Base-by-base conservation (phyloP, 805 yeast species). In the Zygosaccharomyces bisporus region DNA sequence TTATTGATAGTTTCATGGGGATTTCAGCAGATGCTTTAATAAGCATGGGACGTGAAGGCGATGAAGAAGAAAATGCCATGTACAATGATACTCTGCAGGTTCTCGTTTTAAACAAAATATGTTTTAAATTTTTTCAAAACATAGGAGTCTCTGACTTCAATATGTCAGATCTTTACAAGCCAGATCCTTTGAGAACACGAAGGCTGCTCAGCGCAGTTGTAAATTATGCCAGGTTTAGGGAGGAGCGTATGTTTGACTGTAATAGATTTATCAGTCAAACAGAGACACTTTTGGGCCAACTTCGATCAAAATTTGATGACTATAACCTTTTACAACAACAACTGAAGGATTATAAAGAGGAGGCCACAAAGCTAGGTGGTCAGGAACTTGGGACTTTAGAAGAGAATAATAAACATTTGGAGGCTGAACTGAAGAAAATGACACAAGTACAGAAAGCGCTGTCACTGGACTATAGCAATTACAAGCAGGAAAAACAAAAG, bases 211-310 rank as follows among this genome's bases (percentile, higher is more conserved):
- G 95, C 59, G 93, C 93, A 0, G 80, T 88, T 39, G 84, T 88
- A 17, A 89, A 89, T 60, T 89, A 79, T 70, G 95, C 95, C 1
- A 69, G 91, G 45, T 88, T 85, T 57, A 74, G 95, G 52, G 95
- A 86, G 54, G 87, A 81, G 51, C 80, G 85, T 47, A 75, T 81
- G 60, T 73, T 71, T 18, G 89, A 83, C 52, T 81, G 85, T 56
- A 87, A 81, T 49, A 76, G 75, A 19, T 67, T 84, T 19, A 77
- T 83, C 21, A 67, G 72, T 5, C 69, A 72, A 35, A 76, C 80
- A 47, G 84, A 81, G 41, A 58, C 69, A 8, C 66, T 75, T 39
- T 63, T 78, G 14, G 74, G 72, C 20, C 68, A 72, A 41, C 69
- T 72, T 36, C 71, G 73, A 44, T 62, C 67, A 13, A 69, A 75